Conservation (phyloP, 1,284 basidiomycete species). For the Ceratobasidium sp. region DNA sequence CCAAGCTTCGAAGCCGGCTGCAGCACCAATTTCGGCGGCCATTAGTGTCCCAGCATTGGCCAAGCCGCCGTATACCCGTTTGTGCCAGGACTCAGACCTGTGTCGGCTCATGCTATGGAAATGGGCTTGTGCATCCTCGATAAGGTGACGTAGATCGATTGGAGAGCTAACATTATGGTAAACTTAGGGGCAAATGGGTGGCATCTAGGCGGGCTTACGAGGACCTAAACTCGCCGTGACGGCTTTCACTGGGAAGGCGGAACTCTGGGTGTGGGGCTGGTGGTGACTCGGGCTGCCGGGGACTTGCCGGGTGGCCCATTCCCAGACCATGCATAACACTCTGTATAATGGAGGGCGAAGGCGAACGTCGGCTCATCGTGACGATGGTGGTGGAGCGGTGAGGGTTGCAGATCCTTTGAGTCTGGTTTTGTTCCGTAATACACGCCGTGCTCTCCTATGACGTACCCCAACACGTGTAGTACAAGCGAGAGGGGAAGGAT, state of each 20-base stretch:
- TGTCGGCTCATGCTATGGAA: conserved; percentile 4
- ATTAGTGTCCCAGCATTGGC: conserved; percentile 57
- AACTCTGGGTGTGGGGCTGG: not conserved
- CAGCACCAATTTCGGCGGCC: conserved; percentile 55
- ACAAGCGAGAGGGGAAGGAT: not conserved
- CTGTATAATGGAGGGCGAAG: not conserved
- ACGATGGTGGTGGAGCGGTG: not conserved
- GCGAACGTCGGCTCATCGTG: not conserved
- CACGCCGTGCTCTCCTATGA: not conserved
- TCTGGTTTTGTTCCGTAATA: too few species aligned
- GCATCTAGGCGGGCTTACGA: not conserved
- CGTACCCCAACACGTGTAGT: not conserved
- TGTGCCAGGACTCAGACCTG: conserved; percentile 67
- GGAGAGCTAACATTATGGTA: conserved; percentile 4
- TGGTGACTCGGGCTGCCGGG: not conserved
- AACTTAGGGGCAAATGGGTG: not conserved
- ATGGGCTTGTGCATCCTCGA: not conserved
- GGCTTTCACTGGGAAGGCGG: not conserved
- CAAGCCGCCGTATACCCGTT: conserved; percentile 69
- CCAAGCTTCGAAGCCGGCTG: conserved; percentile 41
- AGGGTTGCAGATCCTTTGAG: not conserved
- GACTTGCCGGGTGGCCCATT: not conserved
- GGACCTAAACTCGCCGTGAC: not conserved
- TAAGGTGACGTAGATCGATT: not conserved
- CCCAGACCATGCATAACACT: not conserved